Evolutionary conservation across 768 basidiomycete genomes (phyloP).

Genomic region (Candolleomyces eurysporus): DNA sequence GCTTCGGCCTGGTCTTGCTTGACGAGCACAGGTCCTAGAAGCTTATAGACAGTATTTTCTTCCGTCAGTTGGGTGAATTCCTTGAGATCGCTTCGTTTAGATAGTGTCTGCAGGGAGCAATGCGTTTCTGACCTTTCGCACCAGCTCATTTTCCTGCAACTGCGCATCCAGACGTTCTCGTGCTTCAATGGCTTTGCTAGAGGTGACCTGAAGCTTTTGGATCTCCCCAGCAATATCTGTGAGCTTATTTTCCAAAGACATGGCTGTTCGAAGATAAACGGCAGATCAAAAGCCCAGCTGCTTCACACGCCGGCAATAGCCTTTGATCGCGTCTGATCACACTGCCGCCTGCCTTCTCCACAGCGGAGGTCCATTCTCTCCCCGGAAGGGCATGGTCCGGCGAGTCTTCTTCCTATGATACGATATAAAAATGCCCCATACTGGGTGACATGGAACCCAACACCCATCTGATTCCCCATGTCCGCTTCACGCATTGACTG

Average conservation of each 20-base stretch:
- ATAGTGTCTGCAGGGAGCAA: neutral
- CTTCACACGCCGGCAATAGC: neutral
- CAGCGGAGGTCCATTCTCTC: too few relatives aligned
- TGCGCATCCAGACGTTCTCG: slow-evolving; percentile 89
- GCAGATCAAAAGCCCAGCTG: neutral
- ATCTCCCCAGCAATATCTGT: slow-evolving; percentile 73
- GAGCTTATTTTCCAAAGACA: slow-evolving; percentile 59
- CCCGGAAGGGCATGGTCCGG: too few relatives aligned
- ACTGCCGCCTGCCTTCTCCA: neutral
- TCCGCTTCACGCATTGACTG: slow-evolving; percentile 35
- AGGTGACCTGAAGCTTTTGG: slow-evolving; percentile 77
- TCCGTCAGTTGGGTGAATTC: slow-evolving; percentile 77
- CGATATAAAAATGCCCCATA: neutral
- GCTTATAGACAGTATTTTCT: slow-evolving; percentile 84
- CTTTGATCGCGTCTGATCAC: neutral
- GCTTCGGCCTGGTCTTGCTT: slow-evolving; percentile 89
- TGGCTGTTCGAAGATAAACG: slow-evolving; percentile 20
- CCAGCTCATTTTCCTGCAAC: slow-evolving; percentile 86
- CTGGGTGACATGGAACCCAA: neutral
- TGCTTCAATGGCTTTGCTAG: slow-evolving; percentile 71
- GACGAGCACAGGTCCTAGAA: slow-evolving; percentile 87
- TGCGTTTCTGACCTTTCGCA: slow-evolving; percentile 65
- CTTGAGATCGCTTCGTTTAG: slow-evolving; percentile 37
- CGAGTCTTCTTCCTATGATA: too few relatives aligned
- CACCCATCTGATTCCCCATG: neutral